A percentile compares a stretch with the other conserved stretches of the same genome.
Conservation (phyloP, 139 green algal genomes). For the Gonium pectorale region DNA sequence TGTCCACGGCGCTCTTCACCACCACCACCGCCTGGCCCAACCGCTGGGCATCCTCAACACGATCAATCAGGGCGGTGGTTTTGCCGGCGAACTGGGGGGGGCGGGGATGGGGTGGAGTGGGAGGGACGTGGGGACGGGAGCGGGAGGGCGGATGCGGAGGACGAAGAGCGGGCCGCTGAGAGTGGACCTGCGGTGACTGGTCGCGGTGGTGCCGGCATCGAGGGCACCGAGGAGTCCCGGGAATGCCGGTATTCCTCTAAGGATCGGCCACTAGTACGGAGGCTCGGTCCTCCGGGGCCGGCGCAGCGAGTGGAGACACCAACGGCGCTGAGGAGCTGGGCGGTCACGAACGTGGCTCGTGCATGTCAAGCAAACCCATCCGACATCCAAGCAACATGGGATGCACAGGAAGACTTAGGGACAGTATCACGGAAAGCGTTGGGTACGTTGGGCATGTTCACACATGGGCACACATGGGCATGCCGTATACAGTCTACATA, state of each 20-base stretch:
- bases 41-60: slow-evolving; percentile 53
- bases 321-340: too few species aligned
- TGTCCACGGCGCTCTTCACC: slow-evolving; percentile 77
- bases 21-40: slow-evolving; percentile 60
- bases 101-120: neutral
- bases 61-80: slow-evolving; percentile 71
- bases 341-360: too few species aligned
- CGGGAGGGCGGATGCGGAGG: neutral
- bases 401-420: neutral
- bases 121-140: neutral
- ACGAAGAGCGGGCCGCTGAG: neutral
- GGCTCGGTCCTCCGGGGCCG: too few species aligned
- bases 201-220: neutral
- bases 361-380: too few species aligned
- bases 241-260: too few species aligned
- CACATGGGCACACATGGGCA: neutral
- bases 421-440: neutral
- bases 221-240: too few species aligned
- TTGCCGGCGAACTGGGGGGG: slow-evolving; percentile 77
- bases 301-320: too few species aligned
- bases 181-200: neutral
- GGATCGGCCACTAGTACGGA: too few species aligned
- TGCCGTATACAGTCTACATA: neutral
- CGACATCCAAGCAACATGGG: too few species aligned
- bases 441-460: neutral